Conservation (phyloP, 495 filamentous ascomycete species). For the Barbatosphaeria neglecta region DNA sequence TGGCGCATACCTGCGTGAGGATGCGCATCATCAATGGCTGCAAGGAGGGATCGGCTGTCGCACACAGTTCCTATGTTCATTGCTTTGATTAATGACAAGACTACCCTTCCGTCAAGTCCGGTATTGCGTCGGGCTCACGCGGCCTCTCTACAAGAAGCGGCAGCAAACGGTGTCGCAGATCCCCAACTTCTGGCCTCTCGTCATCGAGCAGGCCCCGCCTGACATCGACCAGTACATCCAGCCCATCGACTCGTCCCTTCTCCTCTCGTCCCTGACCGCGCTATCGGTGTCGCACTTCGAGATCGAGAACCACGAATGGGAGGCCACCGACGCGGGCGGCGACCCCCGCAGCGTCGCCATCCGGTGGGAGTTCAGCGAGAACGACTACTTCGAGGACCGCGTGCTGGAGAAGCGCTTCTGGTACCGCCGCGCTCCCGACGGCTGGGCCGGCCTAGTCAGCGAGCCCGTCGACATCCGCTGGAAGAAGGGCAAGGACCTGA, state of each 20-base stretch:
- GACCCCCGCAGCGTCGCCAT: conserved; percentile 57
- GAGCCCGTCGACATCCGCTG: conserved; percentile 81
- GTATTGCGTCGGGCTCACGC: conserved; percentile 37
- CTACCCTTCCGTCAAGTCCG: conserved; percentile 32
- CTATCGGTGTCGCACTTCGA: conserved; percentile 69
- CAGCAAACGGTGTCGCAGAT: conserved; percentile 54
- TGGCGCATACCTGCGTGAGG: too few relatives aligned
- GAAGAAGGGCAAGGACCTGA: conserved; percentile 77
- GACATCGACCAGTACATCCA: conserved; percentile 80
- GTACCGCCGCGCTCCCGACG: conserved; percentile 55
- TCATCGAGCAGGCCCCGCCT: conserved; percentile 69
- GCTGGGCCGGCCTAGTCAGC: conserved; percentile 61
- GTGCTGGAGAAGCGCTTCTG: conserved; percentile 84
- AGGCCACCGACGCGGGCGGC: conserved; percentile 20
- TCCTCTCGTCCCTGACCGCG: conserved; percentile 48
- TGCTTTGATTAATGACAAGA: too few relatives aligned
- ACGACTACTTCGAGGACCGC: conserved; percentile 62
- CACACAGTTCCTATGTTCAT: too few relatives aligned
- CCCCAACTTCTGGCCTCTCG: conserved; percentile 77
- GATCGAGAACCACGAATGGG: conserved; percentile 35
- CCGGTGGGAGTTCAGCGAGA: conserved; percentile 50
- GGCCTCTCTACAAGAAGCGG: conserved; percentile 61
- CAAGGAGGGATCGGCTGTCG: too few relatives aligned
- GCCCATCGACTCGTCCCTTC: conserved; percentile 56
- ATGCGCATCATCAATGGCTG: too few relatives aligned